Base-by-base conservation (phyloP, 2,329 filamentous ascomycete species). In the Cryphonectria japonica region DNA sequence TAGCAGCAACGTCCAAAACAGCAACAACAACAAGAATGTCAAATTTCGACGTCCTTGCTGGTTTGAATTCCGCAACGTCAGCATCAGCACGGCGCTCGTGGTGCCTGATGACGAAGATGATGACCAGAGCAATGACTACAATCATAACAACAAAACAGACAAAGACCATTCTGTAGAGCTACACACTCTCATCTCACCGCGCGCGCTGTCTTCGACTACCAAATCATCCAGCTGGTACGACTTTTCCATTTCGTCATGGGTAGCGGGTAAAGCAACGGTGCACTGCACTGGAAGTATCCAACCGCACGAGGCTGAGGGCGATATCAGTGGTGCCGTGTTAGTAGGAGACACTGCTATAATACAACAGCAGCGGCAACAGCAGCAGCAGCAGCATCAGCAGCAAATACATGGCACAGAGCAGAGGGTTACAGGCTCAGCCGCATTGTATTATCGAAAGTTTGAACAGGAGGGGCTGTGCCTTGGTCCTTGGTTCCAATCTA, bases 191-290 rank as follows among this genome's bases (percentile, higher is more conserved):
- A 46, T 46, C 43, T 22, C 43, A 16, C 43, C 43, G 16, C 43
- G 43, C 0, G 43, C 43, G 5, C 43, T 46, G 16, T 46, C 43
- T 7, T 46, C 43, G 6, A 22, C 43, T 3, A 46, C 43, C 19
- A 46, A 6, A 22, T 46, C 43, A 22, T 46, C 43, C 43, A 46
- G 16, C 16, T 74, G 72, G 72, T 66, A 70, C 29, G 75, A 76
- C 11, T 76, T 75, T 54, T 62, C 54, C 19, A 63, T 76, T 6
- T 74, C 72, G 3, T 76, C 75, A 0, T 75, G 73, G 66, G 52
- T 41, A 1, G 43, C 66, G 3, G 69, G 69, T 32, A 43, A 71
- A 7, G 52, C 67, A 0, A 74, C 69, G 3, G 14, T 71, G 2
- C 75, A 77, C 57, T 76, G 74, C 32, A 34, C 69, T 1, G 75